Base-by-base conservation (phyloP, 2,329 filamentous ascomycete genomes). In the Hirsutella minnesotensis region DNA sequence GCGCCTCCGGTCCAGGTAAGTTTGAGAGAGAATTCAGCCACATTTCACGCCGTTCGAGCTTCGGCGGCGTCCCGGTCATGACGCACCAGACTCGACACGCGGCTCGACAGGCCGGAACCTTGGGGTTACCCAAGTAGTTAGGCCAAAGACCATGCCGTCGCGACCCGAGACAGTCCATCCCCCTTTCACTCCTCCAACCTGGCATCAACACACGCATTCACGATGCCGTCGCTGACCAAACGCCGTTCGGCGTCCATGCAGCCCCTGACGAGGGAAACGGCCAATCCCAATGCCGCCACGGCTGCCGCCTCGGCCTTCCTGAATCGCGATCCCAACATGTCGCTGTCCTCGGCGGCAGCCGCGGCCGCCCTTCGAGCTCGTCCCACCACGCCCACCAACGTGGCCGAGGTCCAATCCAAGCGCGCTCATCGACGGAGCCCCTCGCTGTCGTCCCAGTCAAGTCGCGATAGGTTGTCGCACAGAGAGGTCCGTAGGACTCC, bases 321-420 rank as follows among this genome's bases (percentile, higher is more conserved):
- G 56, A 79, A 76, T 52, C 79, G 73, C 56, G 73, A 77, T 60
- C 74, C 53, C 75, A 81, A 52, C 75, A 69, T 67, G 46, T 79
- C 77, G 45, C 72, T 95, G 36, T 94, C 89, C 34, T 82, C 84
- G 30, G 86, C 89, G 7, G 90, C 90, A 12, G 89, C 90, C 7
- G 88, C 87, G 15, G 81, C 88, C 22, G 89, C 89, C 38, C 73
- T 96, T 45, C 81, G 83, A 56, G 84, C 83, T 38, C 78, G 84
- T 51, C 81, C 86, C 9, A 80, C 80, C 41, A 81, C 84, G 3
- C 88, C 87, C 19, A 90, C 81, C 41, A 80, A 81, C 52, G 82
- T 95, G 44, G 82, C 79, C 59, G 79, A 87, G 56, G 78, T 94
- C 37, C 83, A 94, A 62, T 94, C 90, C 5, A 95, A 90, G 68